These are phyloP conservation scores for Persicaria tinctoria DNA, from an alignment of 148 eudicot genomes.

Conservation along the genomic window DNA sequence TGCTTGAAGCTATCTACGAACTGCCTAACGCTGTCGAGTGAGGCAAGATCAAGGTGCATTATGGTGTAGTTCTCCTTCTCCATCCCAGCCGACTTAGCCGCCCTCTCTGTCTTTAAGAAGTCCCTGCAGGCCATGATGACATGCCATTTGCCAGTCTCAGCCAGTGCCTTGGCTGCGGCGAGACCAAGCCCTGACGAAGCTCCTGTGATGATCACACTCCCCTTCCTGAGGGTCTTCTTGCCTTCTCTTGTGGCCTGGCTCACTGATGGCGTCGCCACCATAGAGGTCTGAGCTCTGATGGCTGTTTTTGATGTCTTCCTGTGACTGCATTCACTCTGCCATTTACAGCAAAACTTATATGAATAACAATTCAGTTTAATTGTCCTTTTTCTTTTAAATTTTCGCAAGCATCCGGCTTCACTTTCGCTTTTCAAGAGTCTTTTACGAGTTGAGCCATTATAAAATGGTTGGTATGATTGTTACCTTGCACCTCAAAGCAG, in stretches of 20 bases:
- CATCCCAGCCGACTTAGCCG: constrained; percentile 73
- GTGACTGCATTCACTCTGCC: constrained; percentile 27
- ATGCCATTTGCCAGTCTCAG: constrained; percentile 71
- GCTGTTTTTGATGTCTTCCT: constrained; percentile 13
- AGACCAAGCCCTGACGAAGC: constrained; percentile 94
- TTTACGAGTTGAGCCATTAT: not conserved
- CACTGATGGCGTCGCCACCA: constrained; percentile 46
- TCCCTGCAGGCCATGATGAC: constrained; percentile 87
- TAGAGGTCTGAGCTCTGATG: constrained; percentile 46
- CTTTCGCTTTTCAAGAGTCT: too few relatives aligned
- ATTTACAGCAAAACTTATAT: not conserved
- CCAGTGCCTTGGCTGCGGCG: constrained; percentile 81
- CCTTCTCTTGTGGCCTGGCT: constrained; percentile 32
- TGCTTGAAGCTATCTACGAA: constrained; percentile 55
- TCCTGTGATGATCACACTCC: constrained; percentile 79
- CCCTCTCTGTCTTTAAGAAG: constrained; percentile 86
- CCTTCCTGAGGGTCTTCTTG: constrained; percentile 75
- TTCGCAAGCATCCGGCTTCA: too few relatives aligned
- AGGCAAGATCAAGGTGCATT: constrained; percentile 87
- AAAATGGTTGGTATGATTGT: not conserved
- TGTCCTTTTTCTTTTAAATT: too few relatives aligned
- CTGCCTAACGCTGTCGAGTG: constrained; percentile 47
- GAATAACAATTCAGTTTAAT: too few relatives aligned
- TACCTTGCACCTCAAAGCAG: constrained; percentile 36
- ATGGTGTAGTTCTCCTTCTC: constrained; percentile 69